These are phyloP conservation scores for Lentinula edodes DNA, from an alignment of 768 basidiomycete species.

Conservation along the genomic window DNA sequence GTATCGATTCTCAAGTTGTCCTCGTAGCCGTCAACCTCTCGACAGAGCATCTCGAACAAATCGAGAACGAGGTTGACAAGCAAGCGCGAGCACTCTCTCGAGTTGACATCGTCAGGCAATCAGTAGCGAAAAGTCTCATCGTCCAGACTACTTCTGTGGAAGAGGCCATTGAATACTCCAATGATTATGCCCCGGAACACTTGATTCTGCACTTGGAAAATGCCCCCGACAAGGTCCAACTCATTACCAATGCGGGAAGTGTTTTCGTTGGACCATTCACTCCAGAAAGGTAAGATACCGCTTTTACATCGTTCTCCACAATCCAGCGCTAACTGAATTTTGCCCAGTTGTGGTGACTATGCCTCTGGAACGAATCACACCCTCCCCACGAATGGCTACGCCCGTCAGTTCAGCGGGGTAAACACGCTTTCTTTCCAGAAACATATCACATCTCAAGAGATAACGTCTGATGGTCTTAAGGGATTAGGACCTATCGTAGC, in stretches of 20 bases:
- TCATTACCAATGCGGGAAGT: conserved; percentile 89
- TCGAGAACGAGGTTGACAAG: conserved; percentile 79
- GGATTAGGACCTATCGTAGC: conserved; percentile 82
- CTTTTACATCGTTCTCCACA: background rate
- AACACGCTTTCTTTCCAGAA: conserved; percentile 98
- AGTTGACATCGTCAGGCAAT: conserved; percentile 86
- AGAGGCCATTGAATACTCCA: conserved; percentile 84
- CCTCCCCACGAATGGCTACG: conserved; percentile 93
- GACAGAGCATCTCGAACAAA: conserved; percentile 52
- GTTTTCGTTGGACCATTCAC: conserved; percentile 95
- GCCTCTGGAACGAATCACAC: conserved; percentile 99
- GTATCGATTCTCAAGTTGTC: conserved; percentile 96
- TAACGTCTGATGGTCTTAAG: conserved; percentile 72
- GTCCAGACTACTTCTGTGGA: conserved; percentile 62
- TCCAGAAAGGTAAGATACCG: conserved; percentile 77
- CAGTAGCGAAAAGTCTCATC: conserved; percentile 86
- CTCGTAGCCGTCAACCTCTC: conserved; percentile 76
- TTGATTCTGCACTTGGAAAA: conserved; percentile 84
- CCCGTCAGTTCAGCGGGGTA: conserved; percentile 96
- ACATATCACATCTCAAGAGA: conserved; percentile 95
- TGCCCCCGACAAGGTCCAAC: conserved; percentile 56
- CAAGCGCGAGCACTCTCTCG: conserved; percentile 86
- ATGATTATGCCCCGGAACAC: conserved; percentile 98
- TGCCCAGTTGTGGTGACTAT: conserved; percentile 88
- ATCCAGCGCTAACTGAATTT: background rate